Percentiles rank a stretch among this genome's conserved stretches.
phyloP scores from a whole-genome alignment of 2,329 filamentous ascomycete species.

The Colletotrichum falcatum region DNA sequence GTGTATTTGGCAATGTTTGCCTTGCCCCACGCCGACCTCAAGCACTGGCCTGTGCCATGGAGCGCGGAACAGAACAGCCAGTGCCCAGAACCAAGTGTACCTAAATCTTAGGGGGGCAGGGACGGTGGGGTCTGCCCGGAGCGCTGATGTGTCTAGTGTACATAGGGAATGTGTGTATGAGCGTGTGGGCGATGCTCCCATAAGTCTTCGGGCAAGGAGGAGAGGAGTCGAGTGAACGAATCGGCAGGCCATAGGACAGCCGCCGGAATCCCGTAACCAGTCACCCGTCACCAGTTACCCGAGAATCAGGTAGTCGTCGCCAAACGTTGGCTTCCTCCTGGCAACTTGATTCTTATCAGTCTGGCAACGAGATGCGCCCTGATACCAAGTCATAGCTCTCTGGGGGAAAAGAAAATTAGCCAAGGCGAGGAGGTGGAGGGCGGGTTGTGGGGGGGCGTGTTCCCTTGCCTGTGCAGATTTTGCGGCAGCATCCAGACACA shows the following conservation, averaged over 20 bases:
- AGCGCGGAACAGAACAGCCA: conserved; percentile 31
- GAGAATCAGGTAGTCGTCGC: conserved; percentile 32
- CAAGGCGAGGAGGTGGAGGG: background rate
- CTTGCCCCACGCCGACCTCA: conserved; percentile 3
- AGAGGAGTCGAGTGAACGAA: conserved; percentile 25
- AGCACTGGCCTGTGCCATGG: conserved; percentile 17
- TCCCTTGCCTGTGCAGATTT: conserved; percentile 21
- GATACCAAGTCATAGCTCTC: conserved; percentile 19
- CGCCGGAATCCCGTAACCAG: conserved; percentile 1
- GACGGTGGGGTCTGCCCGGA: conserved; percentile 16
- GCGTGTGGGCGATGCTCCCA: conserved; percentile 19
- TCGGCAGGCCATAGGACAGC: background rate
- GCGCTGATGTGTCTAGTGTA: background rate
- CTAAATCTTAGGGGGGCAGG: conserved; percentile 17
- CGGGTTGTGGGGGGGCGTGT: background rate
- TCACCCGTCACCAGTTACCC: background rate
- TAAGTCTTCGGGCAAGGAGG: conserved; percentile 9
- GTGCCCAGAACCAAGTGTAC: conserved; percentile 29
- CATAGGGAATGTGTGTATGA: background rate
- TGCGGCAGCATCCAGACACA: conserved; percentile 12
- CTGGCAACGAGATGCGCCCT: conserved; percentile 8
- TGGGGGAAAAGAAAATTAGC: background rate
- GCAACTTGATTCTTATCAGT: conserved; percentile 1
- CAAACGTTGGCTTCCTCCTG: conserved; percentile 7
- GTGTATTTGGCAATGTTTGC: conserved; percentile 4